phyloP scores from a whole-genome alignment of 352 stramenopile species.

The Saprolegnia diclina region DNA sequence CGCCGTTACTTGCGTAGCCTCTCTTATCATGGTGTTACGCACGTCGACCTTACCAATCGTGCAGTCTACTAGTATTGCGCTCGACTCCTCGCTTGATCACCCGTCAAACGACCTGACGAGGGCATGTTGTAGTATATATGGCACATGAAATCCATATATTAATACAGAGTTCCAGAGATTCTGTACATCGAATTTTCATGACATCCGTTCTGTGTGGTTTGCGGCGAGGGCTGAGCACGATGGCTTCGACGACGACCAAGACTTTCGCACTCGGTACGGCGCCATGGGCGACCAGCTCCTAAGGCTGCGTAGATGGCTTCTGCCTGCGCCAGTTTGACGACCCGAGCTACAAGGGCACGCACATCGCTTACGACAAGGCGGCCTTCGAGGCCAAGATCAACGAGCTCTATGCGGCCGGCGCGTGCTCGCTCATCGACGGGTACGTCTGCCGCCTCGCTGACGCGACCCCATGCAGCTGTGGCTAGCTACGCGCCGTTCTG shows the following conservation, averaged over 20 bases:
- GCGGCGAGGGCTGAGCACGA: neutral
- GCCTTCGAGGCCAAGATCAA: conserved; percentile 82
- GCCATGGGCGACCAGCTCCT: neutral
- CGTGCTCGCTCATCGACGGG: conserved; percentile 32
- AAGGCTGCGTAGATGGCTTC: conserved; percentile 56
- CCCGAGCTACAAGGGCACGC: conserved; percentile 61
- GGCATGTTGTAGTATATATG: too few species aligned
- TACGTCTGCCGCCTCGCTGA: neutral
- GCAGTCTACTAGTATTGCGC: too few species aligned
- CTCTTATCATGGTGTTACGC: too few species aligned
- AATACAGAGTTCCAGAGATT: too few species aligned
- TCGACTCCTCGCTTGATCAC: too few species aligned
- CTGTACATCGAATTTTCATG: neutral
- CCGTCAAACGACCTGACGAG: too few species aligned
- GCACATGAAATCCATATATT: too few species aligned
- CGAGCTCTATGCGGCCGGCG: conserved; percentile 55
- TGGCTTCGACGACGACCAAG: neutral
- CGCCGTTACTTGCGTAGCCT: too few species aligned
- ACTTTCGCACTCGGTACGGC: conserved; percentile 1
- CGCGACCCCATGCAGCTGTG: neutral
- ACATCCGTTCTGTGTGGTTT: neutral
- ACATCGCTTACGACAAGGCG: conserved; percentile 62
- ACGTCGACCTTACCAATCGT: too few species aligned
- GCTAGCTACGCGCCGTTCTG: conserved; percentile 96
- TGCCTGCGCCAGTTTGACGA: conserved; percentile 82